phyloP scores from a whole-genome alignment of 2,329 filamentous ascomycete species.

The Neonectria faginata region DNA sequence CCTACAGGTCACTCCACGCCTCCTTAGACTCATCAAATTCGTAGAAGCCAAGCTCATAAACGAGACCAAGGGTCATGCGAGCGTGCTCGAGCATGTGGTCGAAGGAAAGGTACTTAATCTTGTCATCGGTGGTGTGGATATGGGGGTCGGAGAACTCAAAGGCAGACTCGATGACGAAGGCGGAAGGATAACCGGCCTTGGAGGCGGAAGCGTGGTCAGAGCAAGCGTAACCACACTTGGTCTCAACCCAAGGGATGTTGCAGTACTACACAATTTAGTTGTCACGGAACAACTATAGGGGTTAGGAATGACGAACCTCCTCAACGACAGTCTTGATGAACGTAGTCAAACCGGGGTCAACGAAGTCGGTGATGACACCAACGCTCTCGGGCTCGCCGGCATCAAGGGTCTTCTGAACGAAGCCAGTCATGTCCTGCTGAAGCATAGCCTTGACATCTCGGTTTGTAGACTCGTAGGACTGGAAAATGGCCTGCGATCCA shows the following conservation, averaged over 20 bases:
- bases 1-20: constrained; percentile 53
- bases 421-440: constrained; percentile 98
- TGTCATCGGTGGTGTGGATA: constrained; percentile 78
- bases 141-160: constrained; percentile 75
- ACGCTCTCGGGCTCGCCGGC: constrained; percentile 86
- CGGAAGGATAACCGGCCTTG: constrained; percentile 79
- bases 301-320: constrained; percentile 48
- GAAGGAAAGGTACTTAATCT: constrained; percentile 79
- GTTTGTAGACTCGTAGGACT: constrained; percentile 77
- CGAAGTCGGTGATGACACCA: constrained; percentile 92
- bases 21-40: constrained; percentile 64
- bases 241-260: constrained; percentile 86
- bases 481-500: constrained; percentile 91
- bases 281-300: not conserved
- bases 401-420: constrained; percentile 83
- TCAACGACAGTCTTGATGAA: constrained; percentile 93
- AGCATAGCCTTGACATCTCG: constrained; percentile 94
- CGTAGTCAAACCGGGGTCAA: constrained; percentile 82
- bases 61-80: constrained; percentile 83
- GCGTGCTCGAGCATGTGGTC: constrained; percentile 94
- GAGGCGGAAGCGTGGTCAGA: constrained; percentile 79
- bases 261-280: constrained; percentile 72
- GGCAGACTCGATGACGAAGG: constrained; percentile 80
- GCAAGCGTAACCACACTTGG: constrained; percentile 89
- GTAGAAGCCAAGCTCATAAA: constrained; percentile 85